These are phyloP conservation scores for Exutisphaerella laricina DNA, from an alignment of 2,329 filamentous ascomycete genomes.

Conservation along the genomic window DNA sequence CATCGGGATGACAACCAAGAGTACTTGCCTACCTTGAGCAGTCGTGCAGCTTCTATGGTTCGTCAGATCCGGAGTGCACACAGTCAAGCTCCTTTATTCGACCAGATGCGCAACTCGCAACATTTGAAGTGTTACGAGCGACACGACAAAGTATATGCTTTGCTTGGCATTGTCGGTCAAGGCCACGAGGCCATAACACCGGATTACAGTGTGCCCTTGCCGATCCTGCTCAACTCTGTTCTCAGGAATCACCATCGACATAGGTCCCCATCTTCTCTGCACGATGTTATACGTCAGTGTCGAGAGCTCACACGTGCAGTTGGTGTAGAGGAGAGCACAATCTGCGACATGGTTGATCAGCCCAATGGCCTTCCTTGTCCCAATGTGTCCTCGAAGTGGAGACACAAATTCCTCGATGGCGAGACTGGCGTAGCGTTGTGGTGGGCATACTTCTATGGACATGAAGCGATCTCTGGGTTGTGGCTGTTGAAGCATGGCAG, in stretches of 20 bases:
- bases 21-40: background rate
- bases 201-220: constrained; percentile 3
- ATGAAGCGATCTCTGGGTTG: background rate
- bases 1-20: background rate
- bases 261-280: background rate
- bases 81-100: background rate
- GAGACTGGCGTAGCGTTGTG: background rate
- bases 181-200: background rate
- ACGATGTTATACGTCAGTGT: background rate
- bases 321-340: background rate
- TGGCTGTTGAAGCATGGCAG: background rate
- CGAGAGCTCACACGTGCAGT: background rate
- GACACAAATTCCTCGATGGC: background rate
- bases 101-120: background rate
- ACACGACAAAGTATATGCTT: constrained; percentile 6
- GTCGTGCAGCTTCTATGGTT: background rate
- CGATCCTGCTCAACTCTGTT: constrained; percentile 4
- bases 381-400: background rate
- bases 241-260: background rate
- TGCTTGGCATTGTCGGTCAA: background rate
- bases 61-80: background rate
- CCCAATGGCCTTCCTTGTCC: background rate
- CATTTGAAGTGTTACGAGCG: constrained; percentile 5
- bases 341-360: background rate
- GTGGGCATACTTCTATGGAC: background rate